Evolutionary conservation across 2,329 filamentous ascomycete species (phyloP), one percentile per base, ranked within the genome.

Genomic region (Domatiomyces catenatus): DNA sequence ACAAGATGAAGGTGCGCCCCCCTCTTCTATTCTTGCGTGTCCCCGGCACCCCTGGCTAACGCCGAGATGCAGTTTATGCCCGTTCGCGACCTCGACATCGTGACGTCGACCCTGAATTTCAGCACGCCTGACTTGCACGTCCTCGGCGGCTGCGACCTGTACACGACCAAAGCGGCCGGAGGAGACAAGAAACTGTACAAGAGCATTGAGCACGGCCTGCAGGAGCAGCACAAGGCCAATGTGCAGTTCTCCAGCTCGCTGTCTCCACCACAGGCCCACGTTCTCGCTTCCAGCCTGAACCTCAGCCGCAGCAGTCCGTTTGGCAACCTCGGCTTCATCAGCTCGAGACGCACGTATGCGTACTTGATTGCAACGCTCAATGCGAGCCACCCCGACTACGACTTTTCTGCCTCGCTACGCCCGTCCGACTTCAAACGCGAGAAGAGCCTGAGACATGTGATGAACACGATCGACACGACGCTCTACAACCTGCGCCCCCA

Each of bases 121-220:
- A 86, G 92, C 62, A 95, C 90, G 1, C 80, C 85, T 48, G 90
- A 96, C 65, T 89, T 87, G 64, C 86, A 90, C 59, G 84, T 98
- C 54, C 83, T 88, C 24, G 92, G 92, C 60, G 86, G 86, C 57
- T 96, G 90, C 74, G 92, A 98, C 67, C 76, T 96, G 17, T 98
- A 95, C 73, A 96, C 90, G 8, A 95, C 89, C 22, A 98, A 98
- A 69, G 89, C 92, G 26, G 88, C 90, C 50, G 88, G 89, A 45
- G 83, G 83, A 56, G 92, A 98, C 66, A 95, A 95, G 77, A 96
- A 96, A 65, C 75, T 98, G 7, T 95, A 95, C 74, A 93, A 89
- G 69, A 86, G 83, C 64, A 96, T 98, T 63, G 89, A 95, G 65
- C 81, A 85, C 63, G 88, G 86, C 26, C 79, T 98, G 52, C 88